Percentiles rank a stretch among this genome's conserved stretches.
These are phyloP conservation scores for Diplocarpon mali DNA, from an alignment of 2,329 filamentous ascomycete genomes.

Conservation along the genomic window DNA sequence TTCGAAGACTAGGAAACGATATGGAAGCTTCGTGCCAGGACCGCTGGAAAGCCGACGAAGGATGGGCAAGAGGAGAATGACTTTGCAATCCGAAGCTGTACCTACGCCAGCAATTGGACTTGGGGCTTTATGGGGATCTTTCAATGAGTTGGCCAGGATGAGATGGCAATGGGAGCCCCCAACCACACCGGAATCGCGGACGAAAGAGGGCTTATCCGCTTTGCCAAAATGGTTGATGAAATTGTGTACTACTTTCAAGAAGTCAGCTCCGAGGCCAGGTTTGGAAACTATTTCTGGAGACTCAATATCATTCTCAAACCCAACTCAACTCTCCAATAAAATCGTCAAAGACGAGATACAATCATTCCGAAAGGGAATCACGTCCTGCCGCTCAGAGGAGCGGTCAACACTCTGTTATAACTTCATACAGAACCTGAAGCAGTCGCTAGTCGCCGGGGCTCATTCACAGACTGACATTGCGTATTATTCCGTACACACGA, in stretches of 20 bases:
- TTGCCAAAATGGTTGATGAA: slow-evolving; percentile 19
- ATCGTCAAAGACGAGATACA: slow-evolving; percentile 3
- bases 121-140: slow-evolving; percentile 15
- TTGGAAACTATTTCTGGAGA: no score
- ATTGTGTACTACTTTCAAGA: slow-evolving; percentile 1
- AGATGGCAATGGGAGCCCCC: slow-evolving; percentile 27
- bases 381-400: neutral
- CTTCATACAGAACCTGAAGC: slow-evolving; percentile 17
- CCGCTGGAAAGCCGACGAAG: slow-evolving; percentile 27
- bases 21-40: slow-evolving; percentile 29
- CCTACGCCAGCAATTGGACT: slow-evolving; percentile 11
- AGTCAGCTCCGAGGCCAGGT: no score
- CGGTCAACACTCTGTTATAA: slow-evolving; percentile 9
- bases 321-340: neutral
- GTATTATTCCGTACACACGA: no score
- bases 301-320: neutral
- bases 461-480: slow-evolving; percentile 12
- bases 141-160: slow-evolving; percentile 18
- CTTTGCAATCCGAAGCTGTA: slow-evolving; percentile 18
- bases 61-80: slow-evolving; percentile 26
- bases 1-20: slow-evolving; percentile 23
- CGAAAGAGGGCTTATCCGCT: neutral
- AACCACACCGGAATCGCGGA: slow-evolving; percentile 7
- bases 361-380: slow-evolving; percentile 11
- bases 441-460: slow-evolving; percentile 17